Conservation (phyloP, 1,284 basidiomycete genomes). For the Neonothopanus nambi region DNA sequence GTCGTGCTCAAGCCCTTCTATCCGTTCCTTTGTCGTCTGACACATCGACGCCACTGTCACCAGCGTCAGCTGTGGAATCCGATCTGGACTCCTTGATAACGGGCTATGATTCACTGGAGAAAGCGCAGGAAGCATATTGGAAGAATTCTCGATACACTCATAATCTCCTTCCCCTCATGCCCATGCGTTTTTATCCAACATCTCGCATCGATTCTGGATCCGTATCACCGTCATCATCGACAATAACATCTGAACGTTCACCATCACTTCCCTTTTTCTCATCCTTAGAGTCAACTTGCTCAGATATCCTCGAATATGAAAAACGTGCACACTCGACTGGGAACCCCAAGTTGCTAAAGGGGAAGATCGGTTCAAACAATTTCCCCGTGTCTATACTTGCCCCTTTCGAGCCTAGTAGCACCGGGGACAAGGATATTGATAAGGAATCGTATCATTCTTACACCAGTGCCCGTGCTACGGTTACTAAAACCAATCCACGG, state of each 20-base stretch:
- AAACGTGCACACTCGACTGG: neutral
- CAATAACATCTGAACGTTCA: neutral
- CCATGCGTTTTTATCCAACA: constrained; percentile 49
- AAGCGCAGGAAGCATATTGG: constrained; percentile 56
- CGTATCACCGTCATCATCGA: neutral
- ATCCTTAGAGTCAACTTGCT: constrained; percentile 16
- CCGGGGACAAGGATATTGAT: no score
- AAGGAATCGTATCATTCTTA: no score
- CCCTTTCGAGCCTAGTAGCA: neutral
- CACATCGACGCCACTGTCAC: neutral
- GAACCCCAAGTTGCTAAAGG: neutral
- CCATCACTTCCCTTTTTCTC: constrained; percentile 12
- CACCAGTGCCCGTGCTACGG: constrained; percentile 40
- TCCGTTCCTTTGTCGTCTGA: constrained; percentile 17
- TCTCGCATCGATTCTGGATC: neutral
- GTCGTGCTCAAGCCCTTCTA: constrained; percentile 60
- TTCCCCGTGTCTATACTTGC: neutral
- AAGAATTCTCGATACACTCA: constrained; percentile 56
- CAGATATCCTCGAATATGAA: constrained; percentile 16
- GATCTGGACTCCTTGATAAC: neutral
- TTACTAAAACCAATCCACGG: constrained; percentile 55
- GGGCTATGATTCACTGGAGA: constrained; percentile 19
- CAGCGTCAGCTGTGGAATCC: neutral
- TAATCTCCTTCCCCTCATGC: constrained; percentile 53
- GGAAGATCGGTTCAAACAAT: neutral